Evolutionary conservation across 2,329 filamentous ascomycete genomes (phyloP), one percentile per base, ranked within the genome.

Genomic region (Cordyceps farinosa): DNA sequence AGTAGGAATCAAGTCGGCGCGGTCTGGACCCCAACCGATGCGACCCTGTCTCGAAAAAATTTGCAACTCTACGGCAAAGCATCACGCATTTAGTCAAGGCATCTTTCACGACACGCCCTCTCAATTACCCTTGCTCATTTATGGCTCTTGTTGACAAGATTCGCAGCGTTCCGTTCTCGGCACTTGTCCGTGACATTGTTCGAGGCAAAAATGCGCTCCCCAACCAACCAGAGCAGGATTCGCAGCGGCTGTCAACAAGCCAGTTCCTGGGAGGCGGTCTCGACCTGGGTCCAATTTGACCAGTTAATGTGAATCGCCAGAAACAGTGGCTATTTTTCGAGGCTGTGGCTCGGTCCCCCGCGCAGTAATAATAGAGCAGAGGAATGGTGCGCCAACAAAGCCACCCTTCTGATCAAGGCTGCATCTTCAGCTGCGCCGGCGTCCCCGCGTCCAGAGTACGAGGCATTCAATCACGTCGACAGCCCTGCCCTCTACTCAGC

Each of bases 401-500:
- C 36, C 47, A 34, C 29, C 32, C 8, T 44, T 47, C 52, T 60
- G 57, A 60, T 60, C 57, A 52, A 52, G 57, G 57, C 57, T 60
- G 45, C 48, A 36, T 54, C 48, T 36, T 61, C 58, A 61, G 58
- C 58, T 54, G 47, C n/a, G 22, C 50, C 50, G 50, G 58, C 48
- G 40, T 53, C 58, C 48, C 58, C 58, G 48, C 58, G 58, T 45
- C 47, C 38, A 22, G 6, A 17, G n/a, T 38, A 40, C 59, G 40
- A 61, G 32, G 32, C 40, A 48, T 48, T 45, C 22, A 47, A 38
- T 47, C 30, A 34, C 29, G 30, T 32, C 30, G 42, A 54, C 59
- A 61, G 59, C 59, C 59, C 59, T 61, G 59, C 50, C 27, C 15
- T n/a, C 9, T 13, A 5, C 50, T 61, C 59, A 61, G 59, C 59